phyloP scores from a whole-genome alignment of 2,329 filamentous ascomycete species.

The Gremmenia infestans region DNA sequence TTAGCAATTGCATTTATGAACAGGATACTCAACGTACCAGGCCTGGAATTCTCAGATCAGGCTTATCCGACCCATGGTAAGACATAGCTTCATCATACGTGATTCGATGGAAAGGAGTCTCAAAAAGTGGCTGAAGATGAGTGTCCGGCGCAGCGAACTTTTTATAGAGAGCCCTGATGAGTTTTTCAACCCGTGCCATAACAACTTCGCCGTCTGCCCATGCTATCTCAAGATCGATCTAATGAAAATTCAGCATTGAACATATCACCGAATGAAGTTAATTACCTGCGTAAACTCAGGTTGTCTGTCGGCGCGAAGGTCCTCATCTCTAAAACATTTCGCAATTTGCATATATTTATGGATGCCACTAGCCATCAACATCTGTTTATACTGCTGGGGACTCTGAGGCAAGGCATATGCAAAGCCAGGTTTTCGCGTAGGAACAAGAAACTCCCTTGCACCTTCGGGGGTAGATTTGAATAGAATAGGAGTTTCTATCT shows the following conservation, averaged over 20 bases:
- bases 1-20: constrained; percentile 17
- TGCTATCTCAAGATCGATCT: constrained; percentile 91
- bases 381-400: constrained; percentile 97
- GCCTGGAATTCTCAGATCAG: constrained; percentile 73
- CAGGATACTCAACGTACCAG: constrained; percentile 41
- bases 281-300: constrained; percentile 90
- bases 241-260: constrained; percentile 8
- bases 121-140: constrained; percentile 4
- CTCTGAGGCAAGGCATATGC: constrained; percentile 94
- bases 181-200: constrained; percentile 42
- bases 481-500: constrained; percentile 87
- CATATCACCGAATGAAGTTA: not conserved
- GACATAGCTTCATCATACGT: constrained; percentile 76
- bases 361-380: constrained; percentile 88
- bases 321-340: constrained; percentile 91
- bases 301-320: constrained; percentile 84
- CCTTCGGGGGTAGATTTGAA: constrained; percentile 98
- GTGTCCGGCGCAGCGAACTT: constrained; percentile 9
- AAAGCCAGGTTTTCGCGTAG: constrained; percentile 67
- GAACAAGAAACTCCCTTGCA: constrained; percentile 89
- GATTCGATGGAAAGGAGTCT: constrained; percentile 34
- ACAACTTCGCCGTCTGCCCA: constrained; percentile 72
- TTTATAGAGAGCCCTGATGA: constrained; percentile 24
- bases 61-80: constrained; percentile 84
- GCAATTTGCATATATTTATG: constrained; percentile 87